Percentiles rank a stretch among this genome's conserved stretches.
Evolutionary conservation across 2,329 filamentous ascomycete genomes (phyloP).

Genomic region (Exophiala oligosperma): DNA sequence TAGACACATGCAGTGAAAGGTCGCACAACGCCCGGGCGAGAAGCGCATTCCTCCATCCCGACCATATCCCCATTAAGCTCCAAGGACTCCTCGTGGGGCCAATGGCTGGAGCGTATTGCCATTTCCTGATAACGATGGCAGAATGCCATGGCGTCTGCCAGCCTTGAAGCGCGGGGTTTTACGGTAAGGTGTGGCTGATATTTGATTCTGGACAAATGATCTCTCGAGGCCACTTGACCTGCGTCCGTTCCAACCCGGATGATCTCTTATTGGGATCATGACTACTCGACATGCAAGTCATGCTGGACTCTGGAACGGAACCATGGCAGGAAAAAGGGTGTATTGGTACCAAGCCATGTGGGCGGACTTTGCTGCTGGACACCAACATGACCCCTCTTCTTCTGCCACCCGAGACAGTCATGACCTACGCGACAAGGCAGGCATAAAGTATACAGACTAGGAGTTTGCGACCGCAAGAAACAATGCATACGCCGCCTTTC

Average conservation of each 20-base stretch:
- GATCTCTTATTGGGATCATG: slow-evolving; percentile 18
- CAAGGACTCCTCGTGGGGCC: not conserved
- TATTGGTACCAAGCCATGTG: slow-evolving; percentile 15
- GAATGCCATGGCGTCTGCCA: slow-evolving; percentile 11
- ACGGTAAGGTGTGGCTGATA: slow-evolving; percentile 6
- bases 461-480: not conserved
- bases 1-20: slow-evolving; percentile 1
- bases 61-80: slow-evolving; percentile 2
- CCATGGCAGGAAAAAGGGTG: slow-evolving; percentile 13
- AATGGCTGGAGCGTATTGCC: not conserved
- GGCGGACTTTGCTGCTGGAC: slow-evolving; percentile 2
- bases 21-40: slow-evolving; percentile 4
- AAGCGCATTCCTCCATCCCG: not conserved
- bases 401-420: slow-evolving; percentile 14
- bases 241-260: slow-evolving; percentile 4
- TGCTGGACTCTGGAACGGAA: slow-evolving; percentile 5
- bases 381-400: slow-evolving; percentile 17
- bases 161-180: slow-evolving; percentile 10
- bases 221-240: slow-evolving; percentile 12
- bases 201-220: slow-evolving; percentile 16
- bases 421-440: not conserved
- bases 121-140: slow-evolving; percentile 7
- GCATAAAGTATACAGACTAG: not conserved
- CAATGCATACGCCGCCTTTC: slow-evolving; percentile 7
- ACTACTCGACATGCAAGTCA: slow-evolving; percentile 20